phyloP scores from a whole-genome alignment of 2,329 filamentous ascomycete species.

The Scedosporium apiospermum region DNA sequence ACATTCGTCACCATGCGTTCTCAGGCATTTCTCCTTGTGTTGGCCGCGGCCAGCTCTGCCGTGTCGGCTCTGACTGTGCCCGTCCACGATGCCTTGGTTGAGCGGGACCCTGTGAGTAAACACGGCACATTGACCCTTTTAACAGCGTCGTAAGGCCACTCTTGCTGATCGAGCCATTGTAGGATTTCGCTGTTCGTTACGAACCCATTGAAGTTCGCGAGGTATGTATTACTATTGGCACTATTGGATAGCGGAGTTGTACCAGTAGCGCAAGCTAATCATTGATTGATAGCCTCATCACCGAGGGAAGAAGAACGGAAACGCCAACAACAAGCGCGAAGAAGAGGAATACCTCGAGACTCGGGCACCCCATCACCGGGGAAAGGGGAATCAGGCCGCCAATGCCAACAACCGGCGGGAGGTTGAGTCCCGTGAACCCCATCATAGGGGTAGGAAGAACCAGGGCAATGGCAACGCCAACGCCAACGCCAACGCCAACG shows the following conservation, averaged over 20 bases:
- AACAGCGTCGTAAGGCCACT: neutral
- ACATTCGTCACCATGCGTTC: constrained; percentile 3
- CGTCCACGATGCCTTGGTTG: constrained; percentile 4
- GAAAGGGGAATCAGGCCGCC: neutral
- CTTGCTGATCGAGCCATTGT: too few relatives aligned
- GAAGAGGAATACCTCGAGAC: neutral
- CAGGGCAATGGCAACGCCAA: constrained; percentile 3
- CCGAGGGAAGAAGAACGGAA: constrained; percentile 5
- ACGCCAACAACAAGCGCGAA: neutral
- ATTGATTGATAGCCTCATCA: constrained; percentile 5
- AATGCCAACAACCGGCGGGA: constrained; percentile 9
- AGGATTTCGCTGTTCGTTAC: too few relatives aligned
- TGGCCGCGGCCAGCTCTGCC: constrained; percentile 6
- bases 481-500: neutral
- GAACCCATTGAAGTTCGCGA: too few relatives aligned
- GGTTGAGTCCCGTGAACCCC: constrained; percentile 5
- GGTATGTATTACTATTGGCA: too few relatives aligned
- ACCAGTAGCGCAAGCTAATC: neutral
- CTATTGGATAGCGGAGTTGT: too few relatives aligned
- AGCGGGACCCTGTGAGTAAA: constrained; percentile 1
- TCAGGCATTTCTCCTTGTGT: constrained; percentile 1
- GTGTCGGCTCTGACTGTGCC: constrained; percentile 11
- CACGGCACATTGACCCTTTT: neutral
- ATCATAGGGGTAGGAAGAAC: neutral
- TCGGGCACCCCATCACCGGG: neutral